These are phyloP conservation scores for Recurvomyces mirabilis DNA, from an alignment of 495 filamentous ascomycete species.

Conservation along the genomic window DNA sequence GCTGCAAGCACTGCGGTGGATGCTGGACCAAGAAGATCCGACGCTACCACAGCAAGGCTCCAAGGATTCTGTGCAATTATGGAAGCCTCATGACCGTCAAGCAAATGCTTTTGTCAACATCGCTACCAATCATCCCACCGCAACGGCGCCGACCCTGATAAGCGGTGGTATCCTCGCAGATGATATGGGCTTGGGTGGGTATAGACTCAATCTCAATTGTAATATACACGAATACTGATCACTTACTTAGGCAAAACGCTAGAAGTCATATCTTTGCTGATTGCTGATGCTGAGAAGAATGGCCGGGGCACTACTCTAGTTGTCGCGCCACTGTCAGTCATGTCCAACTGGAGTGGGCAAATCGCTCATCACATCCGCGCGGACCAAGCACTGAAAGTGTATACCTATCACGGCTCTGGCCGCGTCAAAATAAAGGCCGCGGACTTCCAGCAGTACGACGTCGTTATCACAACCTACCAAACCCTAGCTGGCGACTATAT, in stretches of 20 bases:
- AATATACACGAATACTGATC: no score
- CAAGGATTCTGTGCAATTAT: slow-evolving; percentile 63
- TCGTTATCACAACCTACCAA: slow-evolving; percentile 81
- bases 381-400: slow-evolving; percentile 49
- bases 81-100: slow-evolving; percentile 51
- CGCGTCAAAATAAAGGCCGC: slow-evolving; percentile 41
- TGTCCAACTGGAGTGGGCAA: slow-evolving; percentile 87
- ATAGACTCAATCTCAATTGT: no score
- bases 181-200: slow-evolving; percentile 91
- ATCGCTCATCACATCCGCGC: slow-evolving; percentile 59
- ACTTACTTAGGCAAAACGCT: slow-evolving; percentile 95
- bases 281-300: slow-evolving; percentile 39
- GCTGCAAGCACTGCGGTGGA: slow-evolving; percentile 71
- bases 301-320: slow-evolving; percentile 54
- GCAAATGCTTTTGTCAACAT: slow-evolving; percentile 55
- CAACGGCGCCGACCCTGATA: slow-evolving; percentile 46
- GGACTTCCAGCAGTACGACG: slow-evolving; percentile 50
- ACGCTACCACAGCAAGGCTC: slow-evolving; percentile 49
- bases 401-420: slow-evolving; percentile 64
- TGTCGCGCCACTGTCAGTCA: slow-evolving; percentile 71
- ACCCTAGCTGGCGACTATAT: slow-evolving; percentile 24
- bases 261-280: slow-evolving; percentile 71
- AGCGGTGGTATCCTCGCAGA: slow-evolving; percentile 82
- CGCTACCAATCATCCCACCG: slow-evolving; percentile 60
- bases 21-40: slow-evolving; percentile 65